Evolutionary conservation across 2,329 filamentous ascomycete species (phyloP), one percentile per base, ranked within the genome.

Genomic region (Curvularia hawaiiensis): DNA sequence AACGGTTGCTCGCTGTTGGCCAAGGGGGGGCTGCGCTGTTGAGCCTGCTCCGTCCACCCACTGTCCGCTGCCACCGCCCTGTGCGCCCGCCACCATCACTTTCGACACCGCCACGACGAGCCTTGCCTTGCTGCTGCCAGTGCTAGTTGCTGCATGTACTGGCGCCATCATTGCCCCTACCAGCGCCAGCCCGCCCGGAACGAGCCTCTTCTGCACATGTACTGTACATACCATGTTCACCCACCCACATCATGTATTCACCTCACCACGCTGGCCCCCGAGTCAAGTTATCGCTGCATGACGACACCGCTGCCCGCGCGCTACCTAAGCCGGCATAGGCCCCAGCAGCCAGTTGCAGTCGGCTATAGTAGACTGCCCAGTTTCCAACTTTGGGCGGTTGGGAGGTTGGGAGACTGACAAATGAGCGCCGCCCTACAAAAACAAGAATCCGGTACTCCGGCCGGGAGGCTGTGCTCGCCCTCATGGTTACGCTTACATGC

Each of bases 1-100:
- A 67, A 69, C 68, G 62, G 67, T 63, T 57, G 58, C 61, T 57
- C 52, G 59, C 61, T 57, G 58, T 58, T 59, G 54, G 60, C 61
- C 65, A 67, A 64, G 66, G 67, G 66, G 44, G 67, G 66, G 44
- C 48, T 52, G 51, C 45, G 61, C 61, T 67, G 67, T 70, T 70
- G 67, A 68, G 67, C 41, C 62, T 57, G 61, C 54, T 55, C 44
- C 44, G 59, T 52, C 57, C 56, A 52, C 52, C 59, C 49, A 54
- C 62, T 61, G 61, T 58, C 54, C 58, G 53, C 56, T 61, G 57
- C 50, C 54, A 57, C 59, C 57, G 54, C 51, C 58, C 47, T 53
- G 11, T 18, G 44, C 26, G 40, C 2, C 40, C 22, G 40, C 40
- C 24, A n/a, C 41, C 4, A n/a, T 28, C 28, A 24, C 28, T 7